Conservation (phyloP, 108 stramenopile genomes). For the Discostella stelligeroides region DNA sequence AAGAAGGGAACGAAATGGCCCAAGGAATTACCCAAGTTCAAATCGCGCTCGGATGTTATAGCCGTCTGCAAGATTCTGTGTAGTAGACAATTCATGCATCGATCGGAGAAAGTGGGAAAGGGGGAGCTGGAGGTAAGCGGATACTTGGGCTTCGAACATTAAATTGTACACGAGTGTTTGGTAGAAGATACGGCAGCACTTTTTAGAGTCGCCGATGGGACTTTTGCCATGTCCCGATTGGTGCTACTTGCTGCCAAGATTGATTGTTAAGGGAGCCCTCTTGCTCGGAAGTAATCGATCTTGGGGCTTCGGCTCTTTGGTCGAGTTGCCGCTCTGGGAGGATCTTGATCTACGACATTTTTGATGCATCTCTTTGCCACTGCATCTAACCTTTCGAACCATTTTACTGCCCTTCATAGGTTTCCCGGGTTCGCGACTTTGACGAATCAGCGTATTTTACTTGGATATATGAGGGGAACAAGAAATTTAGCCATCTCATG, state of each 20-base stretch:
- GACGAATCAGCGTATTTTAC: constrained; percentile 95
- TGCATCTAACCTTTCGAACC: constrained; percentile 5
- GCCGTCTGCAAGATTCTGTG: constrained; percentile 87
- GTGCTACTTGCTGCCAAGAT: constrained; percentile 57
- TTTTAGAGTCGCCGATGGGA: constrained; percentile 58
- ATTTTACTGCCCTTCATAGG: constrained; percentile 34
- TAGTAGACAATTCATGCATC: constrained; percentile 85
- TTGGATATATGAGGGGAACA: constrained; percentile 97
- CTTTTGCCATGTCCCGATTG: constrained; percentile 39
- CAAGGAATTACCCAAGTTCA: constrained; percentile 80
- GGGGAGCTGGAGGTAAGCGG: constrained; percentile 84
- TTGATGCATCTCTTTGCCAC: constrained; percentile 8
- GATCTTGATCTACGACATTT: constrained; percentile 55
- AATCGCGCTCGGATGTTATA: constrained; percentile 81
- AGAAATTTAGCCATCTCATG: constrained; percentile 92
- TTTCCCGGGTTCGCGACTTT: constrained; percentile 85
- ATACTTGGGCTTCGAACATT: neutral
- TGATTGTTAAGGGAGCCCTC: constrained; percentile 52
- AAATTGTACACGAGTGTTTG: neutral
- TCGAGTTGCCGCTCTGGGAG: constrained; percentile 42
- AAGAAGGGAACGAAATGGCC: constrained; percentile 93
- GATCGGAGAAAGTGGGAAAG: constrained; percentile 92
- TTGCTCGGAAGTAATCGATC: constrained; percentile 44
- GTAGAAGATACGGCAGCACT: constrained; percentile 39
- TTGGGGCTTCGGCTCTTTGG: constrained; percentile 23